These are phyloP conservation scores for Flaveria floridana DNA, from an alignment of 140 eudicot genomes.

Conservation along the genomic window DNA sequence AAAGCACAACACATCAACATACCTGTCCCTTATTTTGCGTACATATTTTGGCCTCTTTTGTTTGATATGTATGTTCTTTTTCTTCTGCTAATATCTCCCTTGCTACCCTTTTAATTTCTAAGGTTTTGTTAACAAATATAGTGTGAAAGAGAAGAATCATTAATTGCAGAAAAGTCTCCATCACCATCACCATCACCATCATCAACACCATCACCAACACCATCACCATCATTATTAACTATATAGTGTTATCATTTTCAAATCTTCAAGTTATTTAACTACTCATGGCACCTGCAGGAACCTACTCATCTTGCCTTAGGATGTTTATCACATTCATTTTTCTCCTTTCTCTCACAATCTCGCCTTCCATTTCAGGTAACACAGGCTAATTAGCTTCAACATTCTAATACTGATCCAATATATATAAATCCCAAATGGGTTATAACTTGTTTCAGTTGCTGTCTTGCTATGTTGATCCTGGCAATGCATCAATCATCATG, in stretches of 20 bases:
- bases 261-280: constrained; percentile 18
- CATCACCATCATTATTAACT: background rate
- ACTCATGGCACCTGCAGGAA: constrained; percentile 56
- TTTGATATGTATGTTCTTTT: constrained; percentile 4
- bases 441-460: background rate
- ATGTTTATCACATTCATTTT: constrained; percentile 37
- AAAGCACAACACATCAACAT: constrained; percentile 36
- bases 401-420: background rate
- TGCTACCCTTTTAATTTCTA: constrained; percentile 1
- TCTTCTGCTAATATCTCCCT: constrained; percentile 23
- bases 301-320: constrained; percentile 36
- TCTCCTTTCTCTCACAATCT: constrained; percentile 46
- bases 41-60: constrained; percentile 39
- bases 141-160: constrained; percentile 6
- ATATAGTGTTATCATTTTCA: constrained; percentile 25
- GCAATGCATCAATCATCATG: background rate
- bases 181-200: constrained; percentile 11
- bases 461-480: background rate
- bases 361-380: constrained; percentile 66
- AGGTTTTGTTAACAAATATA: background rate
- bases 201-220: background rate
- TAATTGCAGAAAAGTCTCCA: constrained; percentile 18
- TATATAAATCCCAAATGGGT: constrained; percentile 10
- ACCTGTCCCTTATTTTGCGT: constrained; percentile 48
- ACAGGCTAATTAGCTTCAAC: constrained; percentile 1